phyloP scores from a whole-genome alignment of 2,329 filamentous ascomycete species.

The Colletotrichum sp. region DNA sequence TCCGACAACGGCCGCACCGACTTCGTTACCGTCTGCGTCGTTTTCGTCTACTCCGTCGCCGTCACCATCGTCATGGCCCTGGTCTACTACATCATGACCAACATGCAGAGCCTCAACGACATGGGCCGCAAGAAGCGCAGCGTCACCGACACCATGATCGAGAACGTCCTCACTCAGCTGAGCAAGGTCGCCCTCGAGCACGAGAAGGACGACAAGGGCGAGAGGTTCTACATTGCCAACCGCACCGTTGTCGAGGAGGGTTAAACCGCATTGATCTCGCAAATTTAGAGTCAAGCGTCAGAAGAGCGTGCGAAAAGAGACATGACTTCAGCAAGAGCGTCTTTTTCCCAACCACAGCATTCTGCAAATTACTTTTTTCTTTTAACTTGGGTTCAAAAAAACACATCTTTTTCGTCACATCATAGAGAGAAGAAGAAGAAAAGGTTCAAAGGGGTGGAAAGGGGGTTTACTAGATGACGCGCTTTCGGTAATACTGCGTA shows the following conservation, averaged over 20 bases:
- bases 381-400: neutral
- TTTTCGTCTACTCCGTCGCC: slow-evolving; percentile 71
- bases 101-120: slow-evolving; percentile 62
- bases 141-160: slow-evolving; percentile 25
- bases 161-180: slow-evolving; percentile 57
- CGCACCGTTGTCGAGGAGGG: slow-evolving; percentile 23
- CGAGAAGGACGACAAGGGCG: slow-evolving; percentile 51
- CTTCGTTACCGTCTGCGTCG: slow-evolving; percentile 66
- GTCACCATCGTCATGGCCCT: slow-evolving; percentile 70
- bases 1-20: slow-evolving; percentile 46
- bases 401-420: neutral
- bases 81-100: slow-evolving; percentile 67
- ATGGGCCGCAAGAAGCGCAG: slow-evolving; percentile 67
- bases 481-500: neutral
- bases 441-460: neutral
- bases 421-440: neutral
- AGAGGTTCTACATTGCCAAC: slow-evolving; percentile 23
- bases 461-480: neutral
- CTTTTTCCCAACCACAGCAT: neutral
- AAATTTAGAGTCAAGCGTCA: neutral
- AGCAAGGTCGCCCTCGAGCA: slow-evolving; percentile 69
- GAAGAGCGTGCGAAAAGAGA: neutral
- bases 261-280: neutral
- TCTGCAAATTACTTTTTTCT: neutral
- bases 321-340: neutral